Evolutionary conservation across 2,329 filamentous ascomycete species (phyloP), one percentile per base, ranked within the genome.

Genomic region (Trichophyton equinum): DNA sequence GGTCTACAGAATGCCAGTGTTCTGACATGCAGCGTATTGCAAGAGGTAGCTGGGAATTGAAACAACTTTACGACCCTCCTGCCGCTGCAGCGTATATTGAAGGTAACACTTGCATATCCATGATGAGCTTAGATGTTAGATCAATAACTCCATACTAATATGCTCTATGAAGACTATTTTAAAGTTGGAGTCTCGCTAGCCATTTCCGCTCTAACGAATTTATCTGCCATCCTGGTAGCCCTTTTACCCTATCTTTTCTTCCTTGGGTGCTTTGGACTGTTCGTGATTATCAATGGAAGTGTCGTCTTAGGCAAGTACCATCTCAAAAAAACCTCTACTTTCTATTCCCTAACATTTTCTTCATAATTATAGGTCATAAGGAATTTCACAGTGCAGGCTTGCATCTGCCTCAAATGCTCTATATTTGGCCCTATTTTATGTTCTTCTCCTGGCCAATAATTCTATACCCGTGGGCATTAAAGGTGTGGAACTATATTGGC

Each of bases 351-450:
- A 55, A 4, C 38, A 3, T 33, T 63, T 6, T 59, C 68, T 77
- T 60, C 77, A 61, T 44, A 1, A 9, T 22, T 22, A 2, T 61
- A 90, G 89, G 91, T 42, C 94, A 99, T 74, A 97, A 96, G 75
- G 86, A 89, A 27, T 96, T 96, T 69, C 94, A 99, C 69, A 81
- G 94, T 36, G 91, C 91, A 0, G 94, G 91, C 0, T 77, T 97
- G 11, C 92, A 99, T 70, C 76, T 94, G 4, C 82, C 92, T 0
- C 94, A 99, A 74, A 88, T 99, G 82, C 85, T 97, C 18, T 99
- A 99, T 70, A 86, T 97, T 66, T 96, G 91, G 88, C 87, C 91
- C 0, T 88, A 95, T 64, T 85, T 95, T 62, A 77, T 83, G 40
- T 95, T 97, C 76, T 97, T 96, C 77, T 96, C 91, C 0, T 83